Evolutionary conservation across 805 yeast genomes (phyloP).

Genomic region (Wickerhamiella sorbophila): DNA sequence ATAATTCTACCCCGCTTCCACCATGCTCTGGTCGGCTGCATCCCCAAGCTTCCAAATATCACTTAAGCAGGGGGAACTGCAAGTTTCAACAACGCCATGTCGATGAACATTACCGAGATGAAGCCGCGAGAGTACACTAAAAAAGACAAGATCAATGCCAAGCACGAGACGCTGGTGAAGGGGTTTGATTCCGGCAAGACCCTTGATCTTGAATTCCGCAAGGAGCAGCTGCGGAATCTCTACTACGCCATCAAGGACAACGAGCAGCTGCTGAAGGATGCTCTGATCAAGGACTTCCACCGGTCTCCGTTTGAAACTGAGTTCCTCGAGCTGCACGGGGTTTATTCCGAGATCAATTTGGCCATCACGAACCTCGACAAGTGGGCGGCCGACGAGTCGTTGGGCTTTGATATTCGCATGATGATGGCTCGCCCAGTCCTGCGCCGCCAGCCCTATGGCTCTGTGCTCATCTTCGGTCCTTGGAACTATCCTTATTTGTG

Average conservation of each 20-base stretch:
- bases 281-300: slow-evolving; percentile 53
- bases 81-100: no score
- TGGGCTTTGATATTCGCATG: slow-evolving; percentile 16
- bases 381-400: slow-evolving; percentile 43
- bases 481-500: slow-evolving; percentile 68
- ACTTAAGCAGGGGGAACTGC: no score
- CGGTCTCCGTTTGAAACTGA: slow-evolving; percentile 49
- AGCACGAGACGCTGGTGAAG: slow-evolving; percentile 19
- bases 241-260: slow-evolving; percentile 51
- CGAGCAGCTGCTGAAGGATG: slow-evolving; percentile 38
- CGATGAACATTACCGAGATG: not conserved
- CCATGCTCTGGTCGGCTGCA: no score
- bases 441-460: slow-evolving; percentile 36
- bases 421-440: slow-evolving; percentile 10
- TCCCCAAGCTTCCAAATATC: no score
- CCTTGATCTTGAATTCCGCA: slow-evolving; percentile 39
- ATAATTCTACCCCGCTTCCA: no score
- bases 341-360: slow-evolving; percentile 41
- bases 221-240: slow-evolving; percentile 49
- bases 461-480: slow-evolving; percentile 59
- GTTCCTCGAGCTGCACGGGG: slow-evolving; percentile 39
- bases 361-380: slow-evolving; percentile 44
- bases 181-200: slow-evolving; percentile 35
- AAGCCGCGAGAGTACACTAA: not conserved
- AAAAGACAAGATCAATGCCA: not conserved